Conservation (phyloP, 75 land plant species). For the Sequoia sempervirens region DNA sequence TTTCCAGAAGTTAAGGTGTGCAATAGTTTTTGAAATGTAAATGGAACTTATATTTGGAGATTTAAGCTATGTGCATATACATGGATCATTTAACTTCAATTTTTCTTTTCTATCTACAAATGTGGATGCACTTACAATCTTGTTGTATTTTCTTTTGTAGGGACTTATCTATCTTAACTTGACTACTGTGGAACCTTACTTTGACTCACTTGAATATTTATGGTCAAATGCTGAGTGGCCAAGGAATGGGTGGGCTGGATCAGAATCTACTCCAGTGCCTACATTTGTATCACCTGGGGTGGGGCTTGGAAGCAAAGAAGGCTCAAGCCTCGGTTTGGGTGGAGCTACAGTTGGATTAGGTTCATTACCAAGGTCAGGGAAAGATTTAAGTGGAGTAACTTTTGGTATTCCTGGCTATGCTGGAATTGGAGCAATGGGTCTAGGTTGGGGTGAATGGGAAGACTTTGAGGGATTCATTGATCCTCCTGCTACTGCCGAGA, state of each 20-base stretch:
- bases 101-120: neutral
- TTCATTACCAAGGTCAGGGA: slow-evolving; percentile 43
- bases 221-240: slow-evolving; percentile 97
- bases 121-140: neutral
- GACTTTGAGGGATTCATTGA: slow-evolving; percentile 70
- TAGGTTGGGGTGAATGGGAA: slow-evolving; percentile 83
- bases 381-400: slow-evolving; percentile 63
- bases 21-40: neutral
- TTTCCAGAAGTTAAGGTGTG: neutral
- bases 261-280: slow-evolving; percentile 78
- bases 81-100: neutral
- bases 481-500: slow-evolving; percentile 78
- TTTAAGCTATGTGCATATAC: neutral
- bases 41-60: neutral
- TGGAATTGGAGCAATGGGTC: slow-evolving; percentile 79
- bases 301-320: slow-evolving; percentile 66
- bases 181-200: slow-evolving; percentile 26
- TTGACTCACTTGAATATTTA: slow-evolving; percentile 40
- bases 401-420: slow-evolving; percentile 96
- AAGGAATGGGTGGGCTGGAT: slow-evolving; percentile 86
- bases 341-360: slow-evolving; percentile 75
- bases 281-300: slow-evolving; percentile 65
- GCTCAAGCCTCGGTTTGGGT: slow-evolving; percentile 68
- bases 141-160: slow-evolving; percentile 32
- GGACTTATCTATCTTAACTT: slow-evolving; percentile 66